Evolutionary conservation across 768 basidiomycete species (phyloP).

Genomic region (Tylopilus sp.): DNA sequence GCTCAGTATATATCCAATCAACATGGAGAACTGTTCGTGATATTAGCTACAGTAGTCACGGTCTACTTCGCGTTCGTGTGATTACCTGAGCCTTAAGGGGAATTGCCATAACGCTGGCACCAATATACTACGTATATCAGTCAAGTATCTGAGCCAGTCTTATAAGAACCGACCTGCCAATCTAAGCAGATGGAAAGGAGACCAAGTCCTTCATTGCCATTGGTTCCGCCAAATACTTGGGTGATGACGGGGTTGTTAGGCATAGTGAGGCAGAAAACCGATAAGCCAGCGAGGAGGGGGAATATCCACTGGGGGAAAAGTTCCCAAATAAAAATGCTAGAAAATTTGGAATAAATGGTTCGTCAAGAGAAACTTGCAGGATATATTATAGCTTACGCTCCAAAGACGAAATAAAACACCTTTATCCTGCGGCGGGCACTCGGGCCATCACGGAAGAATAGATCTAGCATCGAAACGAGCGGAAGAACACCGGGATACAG

Average conservation of each 20-base stretch:
- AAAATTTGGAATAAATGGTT: not conserved
- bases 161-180: conserved; percentile 45
- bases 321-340: conserved; percentile 34
- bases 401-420: conserved; percentile 23
- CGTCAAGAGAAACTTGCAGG: conserved; percentile 13
- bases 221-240: conserved; percentile 57
- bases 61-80: too few species aligned
- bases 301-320: conserved; percentile 38
- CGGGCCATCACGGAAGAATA: conserved; percentile 40
- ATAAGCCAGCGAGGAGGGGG: conserved; percentile 59
- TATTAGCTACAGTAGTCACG: too few species aligned
- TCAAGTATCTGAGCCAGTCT: too few species aligned
- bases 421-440: conserved; percentile 40
- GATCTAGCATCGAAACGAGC: conserved; percentile 26
- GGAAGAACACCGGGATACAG: conserved; percentile 36
- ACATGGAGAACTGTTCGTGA: conserved; percentile 39
- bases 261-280: conserved; percentile 57
- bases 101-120: conserved; percentile 47
- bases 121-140: conserved; percentile 27
- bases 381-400: conserved; percentile 28
- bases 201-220: conserved; percentile 62
- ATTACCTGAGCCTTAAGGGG: conserved; percentile 49
- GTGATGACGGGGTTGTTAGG: conserved; percentile 48
- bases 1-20: conserved; percentile 49
- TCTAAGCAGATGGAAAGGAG: conserved; percentile 57